Percentiles rank a stretch among this genome's conserved stretches.
These are phyloP conservation scores for Phytophthora pini DNA, from an alignment of 352 stramenopile genomes.

Conservation along the genomic window DNA sequence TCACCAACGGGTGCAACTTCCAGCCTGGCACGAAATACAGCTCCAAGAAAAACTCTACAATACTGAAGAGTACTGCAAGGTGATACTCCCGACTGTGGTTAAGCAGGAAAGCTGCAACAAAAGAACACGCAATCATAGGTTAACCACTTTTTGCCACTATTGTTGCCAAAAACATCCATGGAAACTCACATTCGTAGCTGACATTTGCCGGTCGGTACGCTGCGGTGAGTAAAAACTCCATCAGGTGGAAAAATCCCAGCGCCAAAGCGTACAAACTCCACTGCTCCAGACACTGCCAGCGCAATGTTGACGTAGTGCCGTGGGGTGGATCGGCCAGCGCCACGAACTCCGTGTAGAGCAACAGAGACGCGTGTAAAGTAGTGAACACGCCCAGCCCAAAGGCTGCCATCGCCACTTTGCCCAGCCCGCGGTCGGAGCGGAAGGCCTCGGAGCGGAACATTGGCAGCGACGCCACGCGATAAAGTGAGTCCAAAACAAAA, in stretches of 20 bases:
- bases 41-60: constrained; percentile 93
- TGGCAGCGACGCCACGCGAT: constrained; percentile 21
- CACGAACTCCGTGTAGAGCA: constrained; percentile 45
- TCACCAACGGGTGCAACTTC: constrained; percentile 72
- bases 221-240: constrained; percentile 86
- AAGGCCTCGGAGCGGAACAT: constrained; percentile 83
- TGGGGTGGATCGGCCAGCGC: constrained; percentile 13
- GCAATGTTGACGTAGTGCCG: constrained; percentile 20
- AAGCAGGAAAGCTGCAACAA: constrained; percentile 79
- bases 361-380: constrained; percentile 65
- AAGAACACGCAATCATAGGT: neutral
- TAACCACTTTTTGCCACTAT: constrained; percentile 1
- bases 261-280: constrained; percentile 83
- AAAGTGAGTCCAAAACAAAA: constrained; percentile 3
- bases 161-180: constrained; percentile 3
- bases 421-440: constrained; percentile 74
- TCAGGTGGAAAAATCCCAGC: constrained; percentile 85
- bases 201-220: constrained; percentile 80
- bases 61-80: constrained; percentile 80
- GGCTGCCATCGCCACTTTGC: constrained; percentile 74
- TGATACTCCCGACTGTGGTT: constrained; percentile 93
- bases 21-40: constrained; percentile 74
- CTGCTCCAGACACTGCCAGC: constrained; percentile 63
- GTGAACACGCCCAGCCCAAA: constrained; percentile 81
- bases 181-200: constrained; percentile 82